A percentile compares a stretch with the other conserved stretches of the same genome.
Evolutionary conservation across 1,284 basidiomycete species (phyloP).

Genomic region (Moniliella sp.): DNA sequence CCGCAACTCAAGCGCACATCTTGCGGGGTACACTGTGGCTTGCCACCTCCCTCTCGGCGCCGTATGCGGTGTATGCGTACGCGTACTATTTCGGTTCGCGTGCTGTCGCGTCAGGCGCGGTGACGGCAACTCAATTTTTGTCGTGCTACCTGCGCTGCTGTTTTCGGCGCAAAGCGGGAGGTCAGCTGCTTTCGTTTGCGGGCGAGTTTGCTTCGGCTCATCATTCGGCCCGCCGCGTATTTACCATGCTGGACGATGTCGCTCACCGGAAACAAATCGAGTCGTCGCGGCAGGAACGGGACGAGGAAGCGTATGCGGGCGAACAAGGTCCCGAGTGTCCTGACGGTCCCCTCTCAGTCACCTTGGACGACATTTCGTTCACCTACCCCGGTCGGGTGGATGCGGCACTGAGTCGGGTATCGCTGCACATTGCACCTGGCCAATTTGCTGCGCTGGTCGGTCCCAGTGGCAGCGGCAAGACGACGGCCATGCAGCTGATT

Average conservation of each 20-base stretch:
- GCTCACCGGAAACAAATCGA: too few relatives aligned
- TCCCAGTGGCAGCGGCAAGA: constrained; percentile 59
- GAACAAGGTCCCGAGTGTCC: not conserved
- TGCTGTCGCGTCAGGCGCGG: constrained; percentile 14
- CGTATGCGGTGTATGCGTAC: constrained; percentile 20
- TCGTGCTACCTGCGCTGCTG: constrained; percentile 18
- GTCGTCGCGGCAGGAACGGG: not conserved
- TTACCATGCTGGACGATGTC: constrained; percentile 16
- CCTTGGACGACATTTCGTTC: constrained; percentile 51
- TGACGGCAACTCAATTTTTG: constrained; percentile 20
- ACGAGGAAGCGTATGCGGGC: not conserved
- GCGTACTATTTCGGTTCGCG: constrained; percentile 25
- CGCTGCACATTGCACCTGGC: constrained; percentile 44
- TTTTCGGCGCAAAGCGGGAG: constrained; percentile 21
- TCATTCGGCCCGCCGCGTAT: constrained; percentile 14
- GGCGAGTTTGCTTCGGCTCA: constrained; percentile 23
- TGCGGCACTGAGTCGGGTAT: constrained; percentile 24
- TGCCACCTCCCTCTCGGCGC: constrained; percentile 9
- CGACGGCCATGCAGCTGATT: constrained; percentile 62
- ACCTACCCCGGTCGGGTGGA: constrained; percentile 74
- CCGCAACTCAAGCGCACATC: constrained; percentile 12
- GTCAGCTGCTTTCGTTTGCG: constrained; percentile 21
- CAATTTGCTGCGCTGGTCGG: constrained; percentile 79
- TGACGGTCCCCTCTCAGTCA: not conserved
- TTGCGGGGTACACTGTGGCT: constrained; percentile 16